phyloP scores from a whole-genome alignment of 495 filamentous ascomycete genomes.

The Pyronema domesticum region DNA sequence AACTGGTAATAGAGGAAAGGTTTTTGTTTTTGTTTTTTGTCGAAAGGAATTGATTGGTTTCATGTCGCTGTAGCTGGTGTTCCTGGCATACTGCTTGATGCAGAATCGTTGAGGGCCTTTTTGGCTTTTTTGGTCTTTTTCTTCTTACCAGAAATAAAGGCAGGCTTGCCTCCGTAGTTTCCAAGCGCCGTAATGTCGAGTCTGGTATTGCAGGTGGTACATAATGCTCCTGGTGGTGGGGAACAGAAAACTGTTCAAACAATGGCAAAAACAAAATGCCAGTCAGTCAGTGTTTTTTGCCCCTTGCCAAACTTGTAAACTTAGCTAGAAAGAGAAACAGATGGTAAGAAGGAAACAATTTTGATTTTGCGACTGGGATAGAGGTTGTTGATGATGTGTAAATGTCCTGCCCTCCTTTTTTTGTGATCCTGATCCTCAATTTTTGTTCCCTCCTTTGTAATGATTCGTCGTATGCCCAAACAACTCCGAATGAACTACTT shows the following conservation, averaged over 20 bases:
- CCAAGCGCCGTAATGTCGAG: slow-evolving; percentile 43
- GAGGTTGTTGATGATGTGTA: no score
- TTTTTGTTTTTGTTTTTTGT: no score
- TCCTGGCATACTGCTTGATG: slow-evolving; percentile 16
- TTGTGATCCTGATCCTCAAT: neutral
- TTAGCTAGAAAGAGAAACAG: neutral
- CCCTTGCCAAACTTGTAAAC: neutral
- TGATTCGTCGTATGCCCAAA: neutral
- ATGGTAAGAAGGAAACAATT: no score
- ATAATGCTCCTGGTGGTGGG: slow-evolving; percentile 47
- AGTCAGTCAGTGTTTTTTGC: neutral
- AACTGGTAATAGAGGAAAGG: no score
- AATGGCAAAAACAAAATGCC: slow-evolving; percentile 8
- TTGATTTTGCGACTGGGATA: no score
- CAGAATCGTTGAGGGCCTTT: slow-evolving; percentile 23
- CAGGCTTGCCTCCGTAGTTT: slow-evolving; percentile 55
- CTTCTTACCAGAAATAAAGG: slow-evolving; percentile 51
- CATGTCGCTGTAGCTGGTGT: slow-evolving; percentile 9
- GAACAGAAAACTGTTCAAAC: slow-evolving; percentile 41
- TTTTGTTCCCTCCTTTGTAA: neutral
- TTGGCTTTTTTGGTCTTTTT: slow-evolving; percentile 48
- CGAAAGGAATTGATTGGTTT: no score
- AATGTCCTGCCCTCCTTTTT: neutral
- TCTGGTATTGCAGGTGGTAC: slow-evolving; percentile 79
- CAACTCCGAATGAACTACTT: no score